Evolutionary conservation across 78 protist species (phyloP).

Genomic region (Dictyostelium intermedium): DNA sequence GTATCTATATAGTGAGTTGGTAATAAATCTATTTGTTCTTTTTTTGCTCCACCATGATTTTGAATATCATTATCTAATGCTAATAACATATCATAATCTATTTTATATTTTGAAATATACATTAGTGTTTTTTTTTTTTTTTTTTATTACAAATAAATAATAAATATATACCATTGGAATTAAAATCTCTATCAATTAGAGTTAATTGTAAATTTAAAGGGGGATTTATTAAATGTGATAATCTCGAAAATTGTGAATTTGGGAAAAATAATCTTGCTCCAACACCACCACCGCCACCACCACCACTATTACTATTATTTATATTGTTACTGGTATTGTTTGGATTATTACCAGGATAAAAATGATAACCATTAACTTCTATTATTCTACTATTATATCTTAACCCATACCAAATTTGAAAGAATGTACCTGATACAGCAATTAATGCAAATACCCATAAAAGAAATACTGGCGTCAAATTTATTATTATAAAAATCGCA

Average conservation of each 20-base stretch:
- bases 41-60: constrained; percentile 44
- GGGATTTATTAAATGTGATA: constrained; percentile 46
- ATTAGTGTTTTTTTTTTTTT: no score
- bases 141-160: no score
- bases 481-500: background rate
- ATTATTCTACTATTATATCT: constrained; percentile 3
- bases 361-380: constrained; percentile 13
- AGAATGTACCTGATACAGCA: constrained; percentile 15
- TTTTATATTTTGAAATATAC: background rate
- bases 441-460: constrained; percentile 16
- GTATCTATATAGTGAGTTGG: constrained; percentile 23
- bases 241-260: background rate
- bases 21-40: constrained; percentile 63
- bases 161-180: constrained; percentile 77
- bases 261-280: background rate
- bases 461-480: background rate
- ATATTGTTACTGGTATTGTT: background rate
- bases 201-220: constrained; percentile 69
- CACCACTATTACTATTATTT: background rate
- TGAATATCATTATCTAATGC: constrained; percentile 44
- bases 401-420: constrained; percentile 21
- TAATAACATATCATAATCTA: constrained; percentile 71
- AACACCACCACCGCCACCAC: background rate
- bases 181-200: constrained; percentile 71
- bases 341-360: constrained; percentile 4